phyloP scores from a whole-genome alignment of 2,329 filamentous ascomycete species.

The Simplicillium aogashimaense region DNA sequence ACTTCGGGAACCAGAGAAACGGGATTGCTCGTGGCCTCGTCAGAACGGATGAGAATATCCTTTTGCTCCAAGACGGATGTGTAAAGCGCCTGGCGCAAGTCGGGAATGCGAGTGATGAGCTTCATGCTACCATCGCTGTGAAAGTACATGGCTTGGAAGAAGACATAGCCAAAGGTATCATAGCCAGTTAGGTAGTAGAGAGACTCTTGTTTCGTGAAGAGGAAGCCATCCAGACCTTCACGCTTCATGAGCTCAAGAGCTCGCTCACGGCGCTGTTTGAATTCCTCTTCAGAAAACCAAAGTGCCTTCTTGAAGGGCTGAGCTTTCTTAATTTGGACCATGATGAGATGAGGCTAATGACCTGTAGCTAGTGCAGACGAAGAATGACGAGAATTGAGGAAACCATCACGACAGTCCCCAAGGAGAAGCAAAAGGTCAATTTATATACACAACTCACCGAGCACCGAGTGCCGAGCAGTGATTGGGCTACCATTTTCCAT shows the following conservation, averaged over 20 bases:
- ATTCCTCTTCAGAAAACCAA: slow-evolving; percentile 5
- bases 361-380: too few relatives aligned
- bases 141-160: slow-evolving; percentile 25
- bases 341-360: too few relatives aligned
- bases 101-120: slow-evolving; percentile 18
- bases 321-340: slow-evolving; percentile 3
- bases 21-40: slow-evolving; percentile 17
- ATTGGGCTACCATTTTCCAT: too few relatives aligned
- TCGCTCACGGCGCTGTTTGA: slow-evolving; percentile 4
- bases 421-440: too few relatives aligned
- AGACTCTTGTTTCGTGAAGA: slow-evolving; percentile 23
- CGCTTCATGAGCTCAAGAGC: slow-evolving; percentile 9
- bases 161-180: slow-evolving; percentile 24
- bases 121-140: slow-evolving; percentile 20
- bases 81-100: slow-evolving; percentile 21
- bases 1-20: slow-evolving; percentile 18
- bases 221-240: slow-evolving; percentile 21
- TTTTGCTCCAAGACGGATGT: slow-evolving; percentile 13
- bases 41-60: slow-evolving; percentile 12
- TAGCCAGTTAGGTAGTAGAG: slow-evolving; percentile 19
- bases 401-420: too few relatives aligned
- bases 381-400: too few relatives aligned
- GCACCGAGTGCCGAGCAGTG: too few relatives aligned
- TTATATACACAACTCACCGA: too few relatives aligned
- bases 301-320: slow-evolving; percentile 7